Conservation (phyloP, 2,329 filamentous ascomycete species). For the Cryphonectria carpinicola region DNA sequence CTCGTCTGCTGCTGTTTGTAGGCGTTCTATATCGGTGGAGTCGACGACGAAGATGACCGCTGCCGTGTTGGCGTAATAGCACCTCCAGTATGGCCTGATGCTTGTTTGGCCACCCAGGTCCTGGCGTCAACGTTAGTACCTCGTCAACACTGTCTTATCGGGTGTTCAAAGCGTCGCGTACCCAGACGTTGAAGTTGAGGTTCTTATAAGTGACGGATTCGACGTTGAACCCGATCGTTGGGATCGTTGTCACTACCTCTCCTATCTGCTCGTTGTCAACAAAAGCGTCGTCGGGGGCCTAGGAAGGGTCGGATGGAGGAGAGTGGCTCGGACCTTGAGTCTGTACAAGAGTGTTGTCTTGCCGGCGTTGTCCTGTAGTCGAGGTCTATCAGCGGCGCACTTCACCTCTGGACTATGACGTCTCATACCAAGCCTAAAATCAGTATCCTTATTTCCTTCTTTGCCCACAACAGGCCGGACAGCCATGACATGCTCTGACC, state of each 20-base stretch:
- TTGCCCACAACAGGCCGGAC: constrained; percentile 77
- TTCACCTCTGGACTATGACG: constrained; percentile 23
- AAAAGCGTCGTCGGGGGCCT: neutral
- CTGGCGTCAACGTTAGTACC: constrained; percentile 44
- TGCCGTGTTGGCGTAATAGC: constrained; percentile 98
- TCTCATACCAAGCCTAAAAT: constrained; percentile 81
- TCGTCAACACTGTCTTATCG: constrained; percentile 24
- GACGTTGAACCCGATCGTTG: constrained; percentile 98
- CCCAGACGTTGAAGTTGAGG: constrained; percentile 98
- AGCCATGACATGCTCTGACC: constrained; percentile 70
- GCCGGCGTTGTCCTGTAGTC: constrained; percentile 85
- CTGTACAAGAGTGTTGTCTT: constrained; percentile 97
- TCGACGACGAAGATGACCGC: constrained; percentile 99
- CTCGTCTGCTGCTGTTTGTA: constrained; percentile 92
- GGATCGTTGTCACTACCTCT: constrained; percentile 98
- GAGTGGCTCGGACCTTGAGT: constrained; percentile 69
- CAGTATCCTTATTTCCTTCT: constrained; percentile 97
- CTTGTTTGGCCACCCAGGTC: constrained; percentile 98
- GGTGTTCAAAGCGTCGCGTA: constrained; percentile 48
- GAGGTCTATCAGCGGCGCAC: constrained; percentile 25
- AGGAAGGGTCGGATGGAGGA: neutral
- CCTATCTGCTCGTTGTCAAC: constrained; percentile 69
- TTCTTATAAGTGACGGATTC: constrained; percentile 99
- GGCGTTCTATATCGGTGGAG: constrained; percentile 93
- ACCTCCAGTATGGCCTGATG: constrained; percentile 98